Evolutionary conservation across 257 asterid species (phyloP).

Genomic region (Penstemon eatonii): DNA sequence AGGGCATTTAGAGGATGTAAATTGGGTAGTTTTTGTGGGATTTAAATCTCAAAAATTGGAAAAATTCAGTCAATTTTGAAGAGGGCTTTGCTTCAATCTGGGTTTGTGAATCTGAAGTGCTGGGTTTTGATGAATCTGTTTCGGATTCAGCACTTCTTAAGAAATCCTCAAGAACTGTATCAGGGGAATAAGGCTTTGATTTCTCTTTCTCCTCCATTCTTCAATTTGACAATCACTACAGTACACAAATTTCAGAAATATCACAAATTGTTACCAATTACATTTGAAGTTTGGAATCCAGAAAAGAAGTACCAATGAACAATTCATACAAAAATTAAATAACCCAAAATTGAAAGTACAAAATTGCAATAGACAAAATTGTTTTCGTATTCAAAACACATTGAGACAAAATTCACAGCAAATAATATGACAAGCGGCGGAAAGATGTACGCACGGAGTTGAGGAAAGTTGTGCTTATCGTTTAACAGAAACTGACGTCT

Average conservation of each 20-base stretch:
- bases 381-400: not conserved
- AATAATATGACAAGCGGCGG: not conserved
- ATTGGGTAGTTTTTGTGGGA: conserved; percentile 50
- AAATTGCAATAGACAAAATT: not conserved
- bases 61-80: conserved; percentile 57
- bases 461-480: conserved; percentile 28
- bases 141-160: conserved; percentile 68
- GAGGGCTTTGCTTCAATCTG: conserved; percentile 37
- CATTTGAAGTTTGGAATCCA: not conserved
- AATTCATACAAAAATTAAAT: not conserved
- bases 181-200: conserved; percentile 65
- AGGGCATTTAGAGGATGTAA: conserved; percentile 51
- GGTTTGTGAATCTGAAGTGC: conserved; percentile 63
- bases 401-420: not conserved
- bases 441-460: not conserved
- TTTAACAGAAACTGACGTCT: conserved; percentile 23
- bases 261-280: not conserved
- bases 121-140: conserved; percentile 70
- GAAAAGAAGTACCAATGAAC: not conserved
- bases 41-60: conserved; percentile 50
- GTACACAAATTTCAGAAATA: not conserved
- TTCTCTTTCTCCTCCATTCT: conserved; percentile 58
- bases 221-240: conserved; percentile 20
- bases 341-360: not conserved
- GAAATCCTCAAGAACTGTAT: conserved; percentile 85